phyloP scores from a whole-genome alignment of 352 stramenopile species.

The Pythium aristosporum region DNA sequence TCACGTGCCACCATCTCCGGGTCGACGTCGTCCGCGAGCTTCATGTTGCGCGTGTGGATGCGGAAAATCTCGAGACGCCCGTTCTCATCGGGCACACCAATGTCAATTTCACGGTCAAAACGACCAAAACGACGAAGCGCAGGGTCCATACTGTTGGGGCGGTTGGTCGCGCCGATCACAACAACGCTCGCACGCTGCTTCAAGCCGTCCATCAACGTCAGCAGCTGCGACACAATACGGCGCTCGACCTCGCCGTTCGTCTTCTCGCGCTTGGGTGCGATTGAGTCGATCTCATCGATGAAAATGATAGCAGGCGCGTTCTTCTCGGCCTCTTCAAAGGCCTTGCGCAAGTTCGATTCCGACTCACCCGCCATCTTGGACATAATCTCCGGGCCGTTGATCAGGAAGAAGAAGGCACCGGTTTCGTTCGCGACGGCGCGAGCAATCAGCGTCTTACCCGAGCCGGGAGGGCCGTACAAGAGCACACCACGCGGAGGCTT shows the following conservation, averaged over 20 bases:
- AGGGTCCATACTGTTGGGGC: conserved; percentile 98
- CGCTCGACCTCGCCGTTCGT: conserved; percentile 99
- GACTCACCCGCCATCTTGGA: conserved; percentile 96
- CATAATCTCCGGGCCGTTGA: conserved; percentile 99
- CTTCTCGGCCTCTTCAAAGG: conserved; percentile 99
- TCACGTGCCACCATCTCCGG: conserved; percentile 96
- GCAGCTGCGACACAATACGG: conserved; percentile 97
- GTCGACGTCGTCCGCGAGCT: conserved; percentile 99
- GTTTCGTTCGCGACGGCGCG: conserved; percentile 99
- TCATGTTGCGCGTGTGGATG: conserved; percentile 99
- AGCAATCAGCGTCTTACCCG: conserved; percentile 99
- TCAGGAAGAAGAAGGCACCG: conserved; percentile 99
- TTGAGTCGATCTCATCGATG: conserved; percentile 99
- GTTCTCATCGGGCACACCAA: conserved; percentile 99
- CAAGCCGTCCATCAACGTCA: conserved; percentile 99
- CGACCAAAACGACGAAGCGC: conserved; percentile 97
- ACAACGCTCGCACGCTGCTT: conserved; percentile 93
- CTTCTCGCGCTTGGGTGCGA: conserved; percentile 98
- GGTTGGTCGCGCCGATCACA: conserved; percentile 99
- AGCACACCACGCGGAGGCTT: conserved; percentile 99
- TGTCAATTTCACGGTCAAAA: conserved; percentile 99
- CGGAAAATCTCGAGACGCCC: conserved; percentile 98
- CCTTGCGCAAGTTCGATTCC: conserved; percentile 93
- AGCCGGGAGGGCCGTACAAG: conserved; percentile 98
- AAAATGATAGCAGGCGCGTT: conserved; percentile 99